Conservation (phyloP, 306 rosid genomes). For the Castanea sativa region DNA sequence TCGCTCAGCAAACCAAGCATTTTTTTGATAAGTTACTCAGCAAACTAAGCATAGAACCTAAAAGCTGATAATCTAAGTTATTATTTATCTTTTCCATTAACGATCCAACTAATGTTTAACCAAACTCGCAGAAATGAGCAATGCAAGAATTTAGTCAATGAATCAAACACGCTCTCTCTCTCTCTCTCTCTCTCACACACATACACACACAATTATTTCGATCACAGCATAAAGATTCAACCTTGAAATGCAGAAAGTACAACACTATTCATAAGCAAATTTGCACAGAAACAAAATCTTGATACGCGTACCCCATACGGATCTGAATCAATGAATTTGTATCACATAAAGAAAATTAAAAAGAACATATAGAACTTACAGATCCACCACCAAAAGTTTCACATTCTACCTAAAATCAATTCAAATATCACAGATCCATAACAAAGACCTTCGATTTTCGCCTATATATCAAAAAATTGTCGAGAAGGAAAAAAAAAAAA, state of each 20-base stretch:
- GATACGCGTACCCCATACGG: background rate
- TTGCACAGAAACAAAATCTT: background rate
- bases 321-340: background rate
- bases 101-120: background rate
- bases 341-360: background rate
- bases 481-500: background rate
- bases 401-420: conserved; percentile 16
- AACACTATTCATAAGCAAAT: background rate
- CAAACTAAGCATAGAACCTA: background rate
- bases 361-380: conserved; percentile 6
- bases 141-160: background rate
- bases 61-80: background rate
- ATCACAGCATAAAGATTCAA: background rate
- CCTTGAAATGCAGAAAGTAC: background rate
- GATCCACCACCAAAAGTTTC: conserved; percentile 31
- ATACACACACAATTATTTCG: no score
- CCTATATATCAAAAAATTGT: conserved; percentile 23
- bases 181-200: no score
- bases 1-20: background rate
- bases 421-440: conserved; percentile 30
- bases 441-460: conserved; percentile 28
- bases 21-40: background rate
- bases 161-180: background rate
- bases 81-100: no score
- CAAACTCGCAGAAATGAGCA: background rate